Evolutionary conservation across 345 rosid genomes (phyloP), one percentile per base, ranked within the genome.

Genomic region (Gossypium bickii): DNA sequence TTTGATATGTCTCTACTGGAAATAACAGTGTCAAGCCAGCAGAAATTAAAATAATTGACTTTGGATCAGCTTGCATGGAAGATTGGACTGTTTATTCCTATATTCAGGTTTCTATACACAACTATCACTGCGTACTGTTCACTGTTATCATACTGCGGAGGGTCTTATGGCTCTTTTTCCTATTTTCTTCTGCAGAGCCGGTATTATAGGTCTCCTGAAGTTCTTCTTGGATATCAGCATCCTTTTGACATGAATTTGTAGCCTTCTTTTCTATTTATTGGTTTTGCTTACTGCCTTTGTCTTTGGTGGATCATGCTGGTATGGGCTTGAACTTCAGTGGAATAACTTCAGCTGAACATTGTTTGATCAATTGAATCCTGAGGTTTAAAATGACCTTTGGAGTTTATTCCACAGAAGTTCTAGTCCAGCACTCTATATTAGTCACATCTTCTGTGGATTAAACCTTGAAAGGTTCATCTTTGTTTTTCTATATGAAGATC

Each of bases 11-110:
- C 56, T 80, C 41, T 74, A 69, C 58, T 73, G 70, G 64, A 74
- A 80, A 86, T 71, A 77, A 55, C 89, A 96, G 97, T 78, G 82
- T 82, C 89, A 93, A 90, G 87, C 97, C 98, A 70, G 89, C 99
- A 69, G 99, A 86, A 87, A 81, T 96, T 78, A 96, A 96, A 85
- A 90, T 96, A 82, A 96, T 96, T 66, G 99, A 96, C 87, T 96
- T 96, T 79, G 99, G 99, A 82, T 96, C 99, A 69, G 99, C 98
- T 71, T 93, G 99, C 88, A 89, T 84, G 92, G 99, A 96, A 87
- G 93, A 93, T 80, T 97, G 89, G 71, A 96, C 99, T 80, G 97
- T 96, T 59, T 96, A 96, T 83, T 93, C 99, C 60, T 96, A 96
- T 80, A 93, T 96, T 78, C 99, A 96, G 98, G 99, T 96, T 80